Conservation (phyloP, 768 basidiomycete species). For the Phylloporus arenicola region DNA sequence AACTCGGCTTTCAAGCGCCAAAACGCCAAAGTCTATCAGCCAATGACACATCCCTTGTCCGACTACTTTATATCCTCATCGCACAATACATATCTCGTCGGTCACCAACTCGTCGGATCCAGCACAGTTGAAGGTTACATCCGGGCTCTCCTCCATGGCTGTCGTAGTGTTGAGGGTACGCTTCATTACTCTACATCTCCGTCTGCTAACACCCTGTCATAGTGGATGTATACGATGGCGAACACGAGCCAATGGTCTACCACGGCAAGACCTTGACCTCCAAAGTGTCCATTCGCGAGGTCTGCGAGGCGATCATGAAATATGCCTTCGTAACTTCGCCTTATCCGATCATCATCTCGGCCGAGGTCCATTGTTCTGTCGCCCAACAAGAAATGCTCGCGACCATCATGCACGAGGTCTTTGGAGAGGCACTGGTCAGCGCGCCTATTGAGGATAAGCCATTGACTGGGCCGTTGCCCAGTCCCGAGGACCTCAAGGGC, state of each 20-base stretch:
- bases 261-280: slow-evolving; percentile 88
- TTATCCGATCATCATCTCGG: slow-evolving; percentile 89
- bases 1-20: slow-evolving; percentile 59
- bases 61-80: slow-evolving; percentile 89
- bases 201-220: background rate
- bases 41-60: slow-evolving; percentile 84
- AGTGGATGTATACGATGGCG: slow-evolving; percentile 95
- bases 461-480: slow-evolving; percentile 59
- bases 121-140: slow-evolving; percentile 93
- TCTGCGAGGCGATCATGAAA: slow-evolving; percentile 77
- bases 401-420: slow-evolving; percentile 60
- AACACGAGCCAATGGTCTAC: slow-evolving; percentile 76
- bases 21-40: slow-evolving; percentile 55
- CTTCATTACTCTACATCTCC: slow-evolving; percentile 11
- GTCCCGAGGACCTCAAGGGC: slow-evolving; percentile 75
- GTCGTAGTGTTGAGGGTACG: slow-evolving; percentile 90
- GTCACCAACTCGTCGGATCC: slow-evolving; percentile 80
- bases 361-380: slow-evolving; percentile 82
- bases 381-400: slow-evolving; percentile 78
- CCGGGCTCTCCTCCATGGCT: slow-evolving; percentile 80
- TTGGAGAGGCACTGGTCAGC: slow-evolving; percentile 50
- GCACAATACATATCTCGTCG: slow-evolving; percentile 90
- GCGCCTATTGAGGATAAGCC: slow-evolving; percentile 44
- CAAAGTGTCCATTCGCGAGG: slow-evolving; percentile 73
- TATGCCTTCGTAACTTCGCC: slow-evolving; percentile 90